Conservation (phyloP, 2,329 filamentous ascomycete species). For the Blastomyces parvus region DNA sequence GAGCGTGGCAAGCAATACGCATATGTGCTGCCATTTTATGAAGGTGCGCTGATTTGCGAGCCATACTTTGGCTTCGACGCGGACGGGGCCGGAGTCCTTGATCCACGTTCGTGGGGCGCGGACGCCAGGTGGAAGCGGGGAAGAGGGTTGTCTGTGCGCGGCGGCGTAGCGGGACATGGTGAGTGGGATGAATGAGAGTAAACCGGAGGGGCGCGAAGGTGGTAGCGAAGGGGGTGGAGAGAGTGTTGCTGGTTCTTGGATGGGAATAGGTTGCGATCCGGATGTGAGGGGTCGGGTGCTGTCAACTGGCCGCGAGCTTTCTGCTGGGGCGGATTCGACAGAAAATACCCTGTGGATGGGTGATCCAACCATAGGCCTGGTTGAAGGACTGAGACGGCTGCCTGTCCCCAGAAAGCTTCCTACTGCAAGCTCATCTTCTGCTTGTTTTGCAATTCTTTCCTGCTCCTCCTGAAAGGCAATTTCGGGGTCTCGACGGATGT, state of each 20-base stretch:
- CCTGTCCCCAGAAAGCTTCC: slow-evolving; percentile 71
- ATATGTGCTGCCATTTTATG: slow-evolving; percentile 97
- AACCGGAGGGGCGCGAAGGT: slow-evolving; percentile 44
- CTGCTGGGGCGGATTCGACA: slow-evolving; percentile 18
- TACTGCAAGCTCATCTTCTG: slow-evolving; percentile 79
- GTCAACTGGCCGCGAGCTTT: not conserved
- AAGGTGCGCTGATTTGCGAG: slow-evolving; percentile 97
- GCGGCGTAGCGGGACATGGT: slow-evolving; percentile 68
- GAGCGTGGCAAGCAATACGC: slow-evolving; percentile 72
- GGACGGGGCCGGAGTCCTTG: slow-evolving; percentile 85
- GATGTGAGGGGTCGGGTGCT: not conserved
- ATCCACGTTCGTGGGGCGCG: slow-evolving; percentile 76
- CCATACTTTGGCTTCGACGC: slow-evolving; percentile 97
- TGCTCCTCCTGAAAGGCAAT: slow-evolving; percentile 86
- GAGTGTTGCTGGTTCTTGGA: not conserved
- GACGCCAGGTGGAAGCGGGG: slow-evolving; percentile 67
- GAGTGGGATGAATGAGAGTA: slow-evolving; percentile 67
- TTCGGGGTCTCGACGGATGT: slow-evolving; percentile 89
- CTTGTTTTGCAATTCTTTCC: slow-evolving; percentile 66
- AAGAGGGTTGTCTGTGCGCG: slow-evolving; percentile 30
- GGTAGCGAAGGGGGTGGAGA: slow-evolving; percentile 21
- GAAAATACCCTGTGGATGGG: slow-evolving; percentile 24
- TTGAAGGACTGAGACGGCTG: slow-evolving; percentile 29
- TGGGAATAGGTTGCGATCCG: slow-evolving; percentile 1
- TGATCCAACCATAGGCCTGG: slow-evolving; percentile 27